Base-by-base conservation (phyloP, 192 early-diverging fungal genomes). In the Hyaloraphidium curvatum region DNA sequence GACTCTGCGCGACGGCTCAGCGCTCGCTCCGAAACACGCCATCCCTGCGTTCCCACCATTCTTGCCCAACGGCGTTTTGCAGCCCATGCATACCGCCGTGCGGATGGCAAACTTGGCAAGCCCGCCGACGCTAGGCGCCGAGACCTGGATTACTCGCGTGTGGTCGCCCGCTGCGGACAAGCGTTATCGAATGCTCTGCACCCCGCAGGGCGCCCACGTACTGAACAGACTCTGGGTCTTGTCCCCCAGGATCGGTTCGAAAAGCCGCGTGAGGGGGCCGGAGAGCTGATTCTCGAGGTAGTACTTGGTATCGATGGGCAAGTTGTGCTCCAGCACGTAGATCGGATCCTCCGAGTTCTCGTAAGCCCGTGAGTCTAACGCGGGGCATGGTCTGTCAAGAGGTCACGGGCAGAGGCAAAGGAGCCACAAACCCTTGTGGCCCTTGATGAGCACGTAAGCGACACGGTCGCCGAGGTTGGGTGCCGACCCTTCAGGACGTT, bases 301-400 rank as follows among this genome's bases (percentile, higher is more conserved):
- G 60, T 96, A 91, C 55, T 78, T 85, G 0, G 88, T 89, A 62
- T 98, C 94, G 51, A 98, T 94, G 1, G 94, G 91, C 35, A 98
- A 69, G 64, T 91, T 98, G 64, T 98, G 86, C 40, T 98, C 92
- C 31, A 98, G 76, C n/a, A 96, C 94, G 59, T 82, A 94, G 37
- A 98, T 81, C 21, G 94, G 94, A 60, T 98, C 94, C 62, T 98
- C 94, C 1, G 92, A 89, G 58, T 93, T 91, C 54, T 98, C 92
- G 58, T 96, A 96, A 4, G 91, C 87, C 30, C 87, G 82, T 7
- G 87, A 78, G 51, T 79, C 79, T 64, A 35, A 37, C 0, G 19
- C 23, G 31, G 23, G 17, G 23, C 39, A 23, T 23, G 9, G 26
- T 41, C 2, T 28, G 26, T 39, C 2, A 0, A 27, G 23, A n/a